phyloP scores from a whole-genome alignment of 768 basidiomycete genomes.

The Phlebiopsis flavidoalba region DNA sequence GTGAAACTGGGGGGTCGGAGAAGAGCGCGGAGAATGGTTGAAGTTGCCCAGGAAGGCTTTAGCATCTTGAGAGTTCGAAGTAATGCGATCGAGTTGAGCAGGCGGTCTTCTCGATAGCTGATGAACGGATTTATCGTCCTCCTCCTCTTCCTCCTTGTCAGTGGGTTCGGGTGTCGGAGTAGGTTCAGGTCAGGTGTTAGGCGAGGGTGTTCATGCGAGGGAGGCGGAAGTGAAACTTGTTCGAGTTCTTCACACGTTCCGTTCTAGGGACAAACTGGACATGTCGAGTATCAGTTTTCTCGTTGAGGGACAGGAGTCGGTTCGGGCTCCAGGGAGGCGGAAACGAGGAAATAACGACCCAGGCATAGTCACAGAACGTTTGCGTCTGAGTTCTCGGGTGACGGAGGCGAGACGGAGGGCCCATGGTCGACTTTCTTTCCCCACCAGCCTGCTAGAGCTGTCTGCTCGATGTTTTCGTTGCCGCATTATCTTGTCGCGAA shows the following conservation, averaged over 20 bases:
- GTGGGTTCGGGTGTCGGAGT: not conserved
- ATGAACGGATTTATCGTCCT: constrained; percentile 8
- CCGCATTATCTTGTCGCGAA: too few relatives aligned
- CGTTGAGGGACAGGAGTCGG: constrained; percentile 10
- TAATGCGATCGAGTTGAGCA: not conserved
- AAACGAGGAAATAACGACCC: constrained; percentile 74
- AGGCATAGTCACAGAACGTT: constrained; percentile 61
- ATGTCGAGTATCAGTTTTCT: not conserved
- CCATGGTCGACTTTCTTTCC: not conserved
- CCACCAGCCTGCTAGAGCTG: not conserved
- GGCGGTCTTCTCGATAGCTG: not conserved
- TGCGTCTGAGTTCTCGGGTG: constrained; percentile 1
- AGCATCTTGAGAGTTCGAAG: constrained; percentile 2
- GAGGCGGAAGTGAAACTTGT: not conserved
- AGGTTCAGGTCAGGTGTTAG: too few relatives aligned
- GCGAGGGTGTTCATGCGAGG: too few relatives aligned
- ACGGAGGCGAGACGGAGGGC: not conserved
- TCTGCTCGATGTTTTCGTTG: not conserved
- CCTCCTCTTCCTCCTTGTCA: not conserved
- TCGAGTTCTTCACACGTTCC: not conserved
- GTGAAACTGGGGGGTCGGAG: constrained; percentile 2
- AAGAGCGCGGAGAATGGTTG: constrained; percentile 5
- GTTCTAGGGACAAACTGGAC: not conserved
- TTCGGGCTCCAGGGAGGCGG: constrained; percentile 56
- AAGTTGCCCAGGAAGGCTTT: constrained; percentile 1